These are phyloP conservation scores for Flaveria sonorensis DNA, from an alignment of 129 eudicot genomes.

Conservation along the genomic window DNA sequence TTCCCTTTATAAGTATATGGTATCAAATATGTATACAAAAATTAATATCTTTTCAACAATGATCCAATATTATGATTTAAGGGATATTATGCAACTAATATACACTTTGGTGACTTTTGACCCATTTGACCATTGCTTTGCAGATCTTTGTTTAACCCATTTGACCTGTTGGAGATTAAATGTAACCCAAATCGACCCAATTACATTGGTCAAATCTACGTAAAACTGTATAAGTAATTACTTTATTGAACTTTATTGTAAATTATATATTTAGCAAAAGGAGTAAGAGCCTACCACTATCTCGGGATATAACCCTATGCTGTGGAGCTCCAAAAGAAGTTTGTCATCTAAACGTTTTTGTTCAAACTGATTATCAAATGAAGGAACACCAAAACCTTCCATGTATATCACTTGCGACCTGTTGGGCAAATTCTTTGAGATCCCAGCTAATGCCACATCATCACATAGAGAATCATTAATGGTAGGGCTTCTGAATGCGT, in stretches of 20 bases:
- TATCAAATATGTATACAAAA: not conserved
- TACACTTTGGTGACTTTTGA: not conserved
- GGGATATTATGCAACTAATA: not conserved
- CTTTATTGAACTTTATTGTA: slow-evolving; percentile 13
- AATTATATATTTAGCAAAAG: slow-evolving; percentile 17
- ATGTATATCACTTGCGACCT: slow-evolving; percentile 42
- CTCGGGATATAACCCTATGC: slow-evolving; percentile 68
- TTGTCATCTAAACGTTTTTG: slow-evolving; percentile 65
- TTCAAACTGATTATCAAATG: slow-evolving; percentile 57
- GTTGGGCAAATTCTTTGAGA: slow-evolving; percentile 41
- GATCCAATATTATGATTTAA: not conserved
- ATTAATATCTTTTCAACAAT: not conserved
- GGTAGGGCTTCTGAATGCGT: slow-evolving; percentile 41
- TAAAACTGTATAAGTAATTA: not conserved
- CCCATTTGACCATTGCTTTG: not conserved
- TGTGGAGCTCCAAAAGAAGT: slow-evolving; percentile 71
- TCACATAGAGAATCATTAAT: slow-evolving; percentile 44
- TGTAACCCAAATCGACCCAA: not conserved
- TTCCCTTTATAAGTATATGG: not conserved
- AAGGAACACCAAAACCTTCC: slow-evolving; percentile 45
- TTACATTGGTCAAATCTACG: not conserved
- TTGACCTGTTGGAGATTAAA: not conserved
- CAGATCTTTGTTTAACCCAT: not conserved
- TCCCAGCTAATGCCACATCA: slow-evolving; percentile 49
- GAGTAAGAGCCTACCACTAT: slow-evolving; percentile 67